Evolutionary conservation across 2,329 filamentous ascomycete species (phyloP).

Genomic region (Diaporthe citrichinensis): DNA sequence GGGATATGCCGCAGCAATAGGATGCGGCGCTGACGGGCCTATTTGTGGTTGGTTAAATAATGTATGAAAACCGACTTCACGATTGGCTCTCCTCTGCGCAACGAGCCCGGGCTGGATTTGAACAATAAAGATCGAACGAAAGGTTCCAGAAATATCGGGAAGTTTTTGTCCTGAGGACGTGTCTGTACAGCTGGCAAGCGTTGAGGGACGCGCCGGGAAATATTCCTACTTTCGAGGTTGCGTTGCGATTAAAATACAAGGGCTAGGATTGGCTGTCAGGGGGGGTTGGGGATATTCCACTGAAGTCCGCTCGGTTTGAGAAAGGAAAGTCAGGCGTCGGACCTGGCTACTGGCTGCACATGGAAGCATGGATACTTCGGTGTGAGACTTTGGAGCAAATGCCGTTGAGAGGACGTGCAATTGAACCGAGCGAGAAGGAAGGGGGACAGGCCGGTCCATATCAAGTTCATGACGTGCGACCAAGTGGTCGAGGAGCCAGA

Average conservation of each 20-base stretch:
- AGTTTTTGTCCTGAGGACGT: neutral
- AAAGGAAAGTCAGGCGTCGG: neutral
- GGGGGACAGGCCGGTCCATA: slow-evolving; percentile 2
- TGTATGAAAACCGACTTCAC: neutral
- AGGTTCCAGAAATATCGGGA: neutral
- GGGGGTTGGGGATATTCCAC: neutral
- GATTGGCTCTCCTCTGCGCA: neutral
- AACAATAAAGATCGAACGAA: neutral
- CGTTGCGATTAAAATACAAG: neutral
- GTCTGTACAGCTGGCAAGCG: neutral
- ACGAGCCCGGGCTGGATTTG: neutral
- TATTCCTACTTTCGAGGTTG: slow-evolving; percentile 14
- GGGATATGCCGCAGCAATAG: neutral
- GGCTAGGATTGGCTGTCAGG: slow-evolving; percentile 6
- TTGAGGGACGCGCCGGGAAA: slow-evolving; percentile 1
- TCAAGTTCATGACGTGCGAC: slow-evolving; percentile 19
- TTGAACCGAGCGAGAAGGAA: neutral
- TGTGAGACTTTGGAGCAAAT: slow-evolving; percentile 1
- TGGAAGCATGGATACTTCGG: slow-evolving; percentile 11
- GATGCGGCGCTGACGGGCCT: neutral
- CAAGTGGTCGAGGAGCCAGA: neutral
- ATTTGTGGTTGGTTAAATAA: neutral
- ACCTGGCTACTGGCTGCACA: slow-evolving; percentile 9
- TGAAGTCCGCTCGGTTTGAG: slow-evolving; percentile 11
- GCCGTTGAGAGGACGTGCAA: slow-evolving; percentile 1